A percentile compares a stretch with the other conserved stretches of the same genome.
Evolutionary conservation across 2,329 filamentous ascomycete genomes (phyloP).

Genomic region (Fusarium sterilihyphosum): DNA sequence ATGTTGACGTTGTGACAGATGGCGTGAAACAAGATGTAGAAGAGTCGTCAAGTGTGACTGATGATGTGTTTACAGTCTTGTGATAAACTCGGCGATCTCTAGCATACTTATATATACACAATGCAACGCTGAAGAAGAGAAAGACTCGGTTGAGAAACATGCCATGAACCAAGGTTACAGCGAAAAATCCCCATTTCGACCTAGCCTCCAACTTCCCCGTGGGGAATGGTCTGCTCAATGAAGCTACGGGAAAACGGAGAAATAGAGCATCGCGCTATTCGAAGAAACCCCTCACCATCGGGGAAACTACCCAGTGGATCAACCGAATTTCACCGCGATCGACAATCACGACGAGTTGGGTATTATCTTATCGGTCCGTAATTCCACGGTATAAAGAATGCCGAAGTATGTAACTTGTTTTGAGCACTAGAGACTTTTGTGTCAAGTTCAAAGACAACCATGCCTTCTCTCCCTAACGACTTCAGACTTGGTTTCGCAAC

Average conservation of each 20-base stretch:
- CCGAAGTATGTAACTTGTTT: background rate
- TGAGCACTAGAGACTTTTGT: background rate
- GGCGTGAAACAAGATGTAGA: background rate
- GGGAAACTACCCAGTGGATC: slow-evolving; percentile 1
- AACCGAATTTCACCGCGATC: background rate
- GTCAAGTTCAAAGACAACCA: background rate
- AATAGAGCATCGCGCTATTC: background rate
- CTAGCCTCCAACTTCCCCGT: slow-evolving; percentile 25
- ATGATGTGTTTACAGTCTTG: background rate
- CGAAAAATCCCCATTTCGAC: background rate
- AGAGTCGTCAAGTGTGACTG: background rate
- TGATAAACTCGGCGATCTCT: background rate
- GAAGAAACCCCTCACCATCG: slow-evolving; percentile 12
- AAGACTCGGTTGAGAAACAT: background rate
- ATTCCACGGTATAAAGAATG: slow-evolving; percentile 22
- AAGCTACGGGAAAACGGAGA: slow-evolving; percentile 23
- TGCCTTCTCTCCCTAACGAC: slow-evolving; percentile 33
- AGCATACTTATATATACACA: slow-evolving; percentile 25
- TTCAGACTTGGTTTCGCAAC: slow-evolving; percentile 55
- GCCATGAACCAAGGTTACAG: background rate
- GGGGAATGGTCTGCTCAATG: slow-evolving; percentile 19
- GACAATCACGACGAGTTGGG: background rate
- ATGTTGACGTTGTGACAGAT: slow-evolving; percentile 24
- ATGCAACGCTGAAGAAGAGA: background rate
- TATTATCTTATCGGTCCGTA: slow-evolving; percentile 23